Evolutionary conservation across 208 protist species (phyloP).

Genomic region (Leishmania guyanensis): DNA sequence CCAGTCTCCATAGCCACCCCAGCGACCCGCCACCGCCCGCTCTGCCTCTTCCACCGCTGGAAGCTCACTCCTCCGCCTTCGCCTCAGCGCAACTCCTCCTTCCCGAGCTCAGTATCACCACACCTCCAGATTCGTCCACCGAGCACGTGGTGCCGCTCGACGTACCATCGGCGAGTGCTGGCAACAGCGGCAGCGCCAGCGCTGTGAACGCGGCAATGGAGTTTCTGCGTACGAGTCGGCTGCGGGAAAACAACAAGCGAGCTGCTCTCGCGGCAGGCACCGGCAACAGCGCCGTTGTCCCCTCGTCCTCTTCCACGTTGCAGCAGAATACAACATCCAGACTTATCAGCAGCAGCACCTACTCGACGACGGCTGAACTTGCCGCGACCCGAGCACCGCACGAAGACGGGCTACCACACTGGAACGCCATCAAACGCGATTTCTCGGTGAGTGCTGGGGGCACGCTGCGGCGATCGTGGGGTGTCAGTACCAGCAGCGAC

Average conservation of each 20-base stretch:
- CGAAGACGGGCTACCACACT: neutral
- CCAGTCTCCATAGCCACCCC: neutral
- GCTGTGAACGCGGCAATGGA: conserved; percentile 29
- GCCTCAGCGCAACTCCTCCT: neutral
- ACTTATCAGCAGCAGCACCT: neutral
- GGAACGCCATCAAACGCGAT: neutral
- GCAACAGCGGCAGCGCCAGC: conserved; percentile 16
- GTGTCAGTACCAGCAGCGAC: neutral
- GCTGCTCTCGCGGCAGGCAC: neutral
- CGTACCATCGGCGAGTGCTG: neutral
- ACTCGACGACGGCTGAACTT: neutral
- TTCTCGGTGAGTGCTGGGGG: neutral
- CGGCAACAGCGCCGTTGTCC: neutral
- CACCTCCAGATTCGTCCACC: neutral
- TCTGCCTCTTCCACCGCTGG: neutral
- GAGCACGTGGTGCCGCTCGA: neutral
- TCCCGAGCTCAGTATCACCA: neutral
- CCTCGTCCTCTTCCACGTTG: neutral
- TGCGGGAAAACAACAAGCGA: conserved; percentile 11
- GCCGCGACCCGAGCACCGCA: neutral
- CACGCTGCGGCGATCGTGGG: neutral
- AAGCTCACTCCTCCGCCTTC: neutral
- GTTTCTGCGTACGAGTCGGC: conserved; percentile 34
- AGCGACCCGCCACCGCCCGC: neutral
- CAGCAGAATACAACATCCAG: neutral